These are phyloP conservation scores for Melaleuca alternifolia DNA, from an alignment of 345 rosid genomes.

Conservation along the genomic window DNA sequence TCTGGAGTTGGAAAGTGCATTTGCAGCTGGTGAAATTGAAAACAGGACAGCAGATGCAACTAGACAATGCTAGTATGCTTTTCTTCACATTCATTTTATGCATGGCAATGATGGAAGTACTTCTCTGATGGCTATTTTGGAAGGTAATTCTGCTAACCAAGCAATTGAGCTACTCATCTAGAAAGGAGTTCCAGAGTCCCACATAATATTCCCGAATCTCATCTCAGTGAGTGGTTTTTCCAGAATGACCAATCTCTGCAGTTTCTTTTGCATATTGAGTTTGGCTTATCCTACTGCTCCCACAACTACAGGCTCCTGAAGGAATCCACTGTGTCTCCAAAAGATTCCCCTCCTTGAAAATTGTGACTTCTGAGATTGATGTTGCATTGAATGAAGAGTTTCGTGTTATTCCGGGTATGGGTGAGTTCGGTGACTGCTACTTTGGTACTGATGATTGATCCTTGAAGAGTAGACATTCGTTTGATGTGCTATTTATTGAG, in stretches of 20 bases:
- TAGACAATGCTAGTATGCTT: not conserved
- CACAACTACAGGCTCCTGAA: conserved; percentile 68
- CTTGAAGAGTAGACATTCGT: not conserved
- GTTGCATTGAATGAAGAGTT: conserved; percentile 72
- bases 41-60: not conserved
- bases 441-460: conserved; percentile 88
- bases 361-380: conserved; percentile 95
- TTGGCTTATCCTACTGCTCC: not conserved
- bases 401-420: conserved; percentile 95
- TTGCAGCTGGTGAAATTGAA: not conserved
- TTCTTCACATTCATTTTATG: not conserved
- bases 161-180: conserved; percentile 79
- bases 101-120: not conserved
- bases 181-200: conserved; percentile 95
- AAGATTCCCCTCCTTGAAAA: conserved; percentile 75
- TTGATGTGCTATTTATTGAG: not conserved
- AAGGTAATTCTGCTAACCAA: conserved; percentile 95
- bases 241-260: not conserved
- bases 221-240: conserved; percentile 57
- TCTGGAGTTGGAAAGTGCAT: not conserved
- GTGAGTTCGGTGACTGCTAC: conserved; percentile 96
- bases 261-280: not conserved
- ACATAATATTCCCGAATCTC: conserved; percentile 89
- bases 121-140: not conserved
- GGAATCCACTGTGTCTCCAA: conserved; percentile 90